Conservation (phyloP, 1,139 yeast genomes). For the Meyerozyma smithsonii region DNA sequence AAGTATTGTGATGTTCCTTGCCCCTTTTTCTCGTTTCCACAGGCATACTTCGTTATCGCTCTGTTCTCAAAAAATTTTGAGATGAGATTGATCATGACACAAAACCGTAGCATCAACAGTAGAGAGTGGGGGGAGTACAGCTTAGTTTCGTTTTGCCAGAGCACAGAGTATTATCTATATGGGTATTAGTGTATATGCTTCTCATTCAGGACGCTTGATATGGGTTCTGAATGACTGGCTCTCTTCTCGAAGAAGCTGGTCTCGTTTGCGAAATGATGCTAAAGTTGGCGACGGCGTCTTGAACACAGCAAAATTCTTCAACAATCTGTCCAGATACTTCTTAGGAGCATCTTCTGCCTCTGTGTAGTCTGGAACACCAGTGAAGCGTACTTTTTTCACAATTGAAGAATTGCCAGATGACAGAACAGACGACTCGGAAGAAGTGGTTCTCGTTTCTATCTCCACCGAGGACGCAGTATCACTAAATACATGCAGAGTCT, state of each 20-base stretch:
- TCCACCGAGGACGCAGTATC: conserved; percentile 3
- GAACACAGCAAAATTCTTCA: conserved; percentile 43
- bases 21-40: conserved; percentile 4
- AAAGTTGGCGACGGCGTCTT: conserved; percentile 24
- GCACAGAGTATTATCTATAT: neutral
- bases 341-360: conserved; percentile 57
- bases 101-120: neutral
- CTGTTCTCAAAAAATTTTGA: conserved; percentile 2
- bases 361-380: conserved; percentile 48
- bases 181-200: neutral
- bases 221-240: conserved; percentile 45
- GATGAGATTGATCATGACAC: conserved; percentile 2
- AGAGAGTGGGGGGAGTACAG: neutral
- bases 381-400: conserved; percentile 45
- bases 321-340: conserved; percentile 40
- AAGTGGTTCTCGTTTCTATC: conserved; percentile 5
- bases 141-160: neutral
- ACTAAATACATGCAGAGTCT: conserved; percentile 4
- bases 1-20: neutral
- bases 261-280: conserved; percentile 24
- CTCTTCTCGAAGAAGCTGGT: conserved; percentile 46
- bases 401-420: conserved; percentile 7
- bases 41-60: neutral
- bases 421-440: neutral
- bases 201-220: conserved; percentile 11